Conservation (phyloP, 768 basidiomycete genomes). For the Bullera alba region DNA sequence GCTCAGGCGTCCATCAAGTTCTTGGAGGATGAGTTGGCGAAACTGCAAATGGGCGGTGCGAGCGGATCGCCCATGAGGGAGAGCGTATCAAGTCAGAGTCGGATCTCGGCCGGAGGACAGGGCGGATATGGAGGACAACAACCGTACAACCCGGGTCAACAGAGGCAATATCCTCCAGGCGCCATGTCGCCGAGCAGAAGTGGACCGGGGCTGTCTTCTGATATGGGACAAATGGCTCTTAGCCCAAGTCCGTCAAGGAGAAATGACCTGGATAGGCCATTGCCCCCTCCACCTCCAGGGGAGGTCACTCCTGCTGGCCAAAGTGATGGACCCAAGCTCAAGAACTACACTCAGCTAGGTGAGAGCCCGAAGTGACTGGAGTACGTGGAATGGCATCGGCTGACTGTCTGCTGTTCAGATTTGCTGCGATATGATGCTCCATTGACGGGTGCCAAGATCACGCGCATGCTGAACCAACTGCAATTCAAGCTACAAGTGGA, state of each 20-base stretch:
- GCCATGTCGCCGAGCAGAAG: conserved; percentile 9
- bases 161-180: background rate
- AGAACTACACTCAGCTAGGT: conserved; percentile 45
- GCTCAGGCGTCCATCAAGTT: conserved; percentile 44
- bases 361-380: conserved; percentile 6
- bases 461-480: conserved; percentile 93
- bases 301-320: conserved; percentile 1
- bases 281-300: conserved; percentile 35
- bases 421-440: conserved; percentile 96
- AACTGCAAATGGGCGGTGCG: conserved; percentile 29
- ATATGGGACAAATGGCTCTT: background rate
- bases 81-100: background rate
- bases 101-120: background rate
- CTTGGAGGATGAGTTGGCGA: conserved; percentile 43
- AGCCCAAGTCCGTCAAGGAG: conserved; percentile 28
- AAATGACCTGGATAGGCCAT: conserved; percentile 31
- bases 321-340: conserved; percentile 10
- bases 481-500: conserved; percentile 99
- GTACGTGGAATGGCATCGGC: too few relatives aligned
- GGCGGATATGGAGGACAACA: background rate
- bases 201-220: conserved; percentile 6
- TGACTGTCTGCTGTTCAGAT: conserved; percentile 51
- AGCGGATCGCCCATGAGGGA: conserved; percentile 6
- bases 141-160: background rate
- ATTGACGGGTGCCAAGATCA: conserved; percentile 90